These are phyloP conservation scores for Nepenthes gracilis DNA, from an alignment of 148 eudicot genomes.

Conservation along the genomic window DNA sequence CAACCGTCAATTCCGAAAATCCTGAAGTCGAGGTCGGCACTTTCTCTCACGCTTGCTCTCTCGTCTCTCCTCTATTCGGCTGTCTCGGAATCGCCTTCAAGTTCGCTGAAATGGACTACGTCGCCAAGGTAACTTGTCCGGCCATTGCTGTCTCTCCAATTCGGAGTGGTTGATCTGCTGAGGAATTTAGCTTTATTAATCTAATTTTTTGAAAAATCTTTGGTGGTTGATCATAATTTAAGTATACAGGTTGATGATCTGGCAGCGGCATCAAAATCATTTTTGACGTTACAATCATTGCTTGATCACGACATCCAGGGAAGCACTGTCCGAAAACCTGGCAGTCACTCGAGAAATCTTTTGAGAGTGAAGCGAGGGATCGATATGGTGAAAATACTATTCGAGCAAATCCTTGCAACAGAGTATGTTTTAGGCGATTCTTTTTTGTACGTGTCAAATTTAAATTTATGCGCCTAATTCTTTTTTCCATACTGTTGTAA, in stretches of 20 bases:
- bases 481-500: too few relatives aligned
- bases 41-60: conserved; percentile 75
- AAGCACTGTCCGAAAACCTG: conserved; percentile 47
- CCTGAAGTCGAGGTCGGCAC: conserved; percentile 37
- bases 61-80: conserved; percentile 82
- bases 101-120: conserved; percentile 91
- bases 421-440: conserved; percentile 33
- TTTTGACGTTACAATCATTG: conserved; percentile 37
- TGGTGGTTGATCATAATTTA: not conserved
- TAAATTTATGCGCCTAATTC: too few relatives aligned
- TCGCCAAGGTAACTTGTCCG: conserved; percentile 44
- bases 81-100: conserved; percentile 94
- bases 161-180: conserved; percentile 5
- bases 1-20: conserved; percentile 24
- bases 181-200: not conserved
- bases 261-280: conserved; percentile 48
- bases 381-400: conserved; percentile 84
- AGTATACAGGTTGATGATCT: conserved; percentile 60
- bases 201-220: not conserved
- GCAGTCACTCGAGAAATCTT: conserved; percentile 90
- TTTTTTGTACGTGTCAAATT: too few relatives aligned
- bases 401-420: conserved; percentile 63
- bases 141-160: not conserved
- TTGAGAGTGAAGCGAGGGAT: conserved; percentile 84
- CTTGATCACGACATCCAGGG: conserved; percentile 52